Base-by-base conservation (phyloP, 2,329 filamentous ascomycete species). In the Colletotrichum siamense region DNA sequence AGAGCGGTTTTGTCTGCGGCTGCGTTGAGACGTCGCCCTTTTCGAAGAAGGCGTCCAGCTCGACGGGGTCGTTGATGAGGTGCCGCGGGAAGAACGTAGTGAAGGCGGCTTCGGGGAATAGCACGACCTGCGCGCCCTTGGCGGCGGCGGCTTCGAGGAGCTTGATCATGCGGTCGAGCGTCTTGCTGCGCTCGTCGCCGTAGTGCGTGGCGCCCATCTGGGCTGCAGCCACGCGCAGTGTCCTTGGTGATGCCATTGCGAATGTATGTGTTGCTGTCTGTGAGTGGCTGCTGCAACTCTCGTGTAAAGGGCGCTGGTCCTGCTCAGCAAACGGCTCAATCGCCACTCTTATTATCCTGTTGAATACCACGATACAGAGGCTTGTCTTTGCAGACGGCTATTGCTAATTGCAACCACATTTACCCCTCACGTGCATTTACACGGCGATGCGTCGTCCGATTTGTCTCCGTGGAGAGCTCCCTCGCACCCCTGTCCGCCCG, bases 21-120 rank as follows among this genome's bases (percentile, higher is more conserved):
- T 75, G 87, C 84, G 9, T 84, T 83, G 81, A 36, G 79, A 79
- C 24, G 87, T 85, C 52, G 86, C 86, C 78, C 85, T 67, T 84
- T 78, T 91, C 90, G 78, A 91, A 91, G 82, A 87, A 90, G 8
- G 80, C 78, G 63, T 88, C 87, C 15, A 91, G 82, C 55, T 89
- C 85, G 16, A 82, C 80, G 28, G 83, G 80, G 71, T 88, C 85
- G 10, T 85, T 81, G 75, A 90, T 86, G 59, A 90, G 81, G 78
- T 89, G 86, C 7, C 88, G 86, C 1, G 90, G 89, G 80, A 91
- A 91, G 84, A 92, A 91, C 1, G 89, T 91, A 1, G 89, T 91
- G 15, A 91, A 85, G 13, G 89, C 87, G n/a, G 86, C 84, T 81
- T 91, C 90, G 1, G 89, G 90, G 77, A 88, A 91, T 34, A 91